phyloP scores from a whole-genome alignment of 345 rosid species.

The Citrus sp. region DNA sequence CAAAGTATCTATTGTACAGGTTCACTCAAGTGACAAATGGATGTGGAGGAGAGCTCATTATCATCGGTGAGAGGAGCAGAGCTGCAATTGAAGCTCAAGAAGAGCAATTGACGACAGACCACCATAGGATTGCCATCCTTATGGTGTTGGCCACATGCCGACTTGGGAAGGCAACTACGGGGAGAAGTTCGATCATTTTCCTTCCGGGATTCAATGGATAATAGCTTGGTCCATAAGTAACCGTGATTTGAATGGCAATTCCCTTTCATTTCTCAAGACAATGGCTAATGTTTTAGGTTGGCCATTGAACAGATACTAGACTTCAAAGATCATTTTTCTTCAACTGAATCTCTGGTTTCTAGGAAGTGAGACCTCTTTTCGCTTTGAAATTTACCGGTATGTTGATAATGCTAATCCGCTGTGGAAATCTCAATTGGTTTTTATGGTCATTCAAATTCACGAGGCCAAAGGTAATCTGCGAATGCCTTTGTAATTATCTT shows the following conservation, averaged over 20 bases:
- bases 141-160: conserved; percentile 99
- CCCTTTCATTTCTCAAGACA: no score
- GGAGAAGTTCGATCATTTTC: conserved; percentile 69
- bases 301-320: no score
- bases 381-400: no score
- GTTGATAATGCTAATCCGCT: no score
- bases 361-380: no score
- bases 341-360: no score
- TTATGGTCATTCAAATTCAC: no score
- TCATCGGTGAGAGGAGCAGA: conserved; percentile 84
- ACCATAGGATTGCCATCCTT: conserved; percentile 68
- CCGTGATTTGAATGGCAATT: conserved; percentile 29
- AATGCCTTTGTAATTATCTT: no score
- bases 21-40: conserved; percentile 63
- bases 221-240: conserved; percentile 90
- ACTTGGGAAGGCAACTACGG: conserved; percentile 69
- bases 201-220: conserved; percentile 68
- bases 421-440: no score
- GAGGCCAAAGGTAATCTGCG: no score
- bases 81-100: conserved; percentile 61
- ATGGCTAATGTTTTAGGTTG: no score
- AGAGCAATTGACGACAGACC: conserved; percentile 67
- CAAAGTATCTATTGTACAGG: conserved; percentile 34
- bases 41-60: conserved; percentile 68
- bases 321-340: no score